A percentile compares a stretch with the other conserved stretches of the same genome.
Evolutionary conservation across 352 stramenopile genomes (phyloP).

Genomic region (Achlya hypogyna): DNA sequence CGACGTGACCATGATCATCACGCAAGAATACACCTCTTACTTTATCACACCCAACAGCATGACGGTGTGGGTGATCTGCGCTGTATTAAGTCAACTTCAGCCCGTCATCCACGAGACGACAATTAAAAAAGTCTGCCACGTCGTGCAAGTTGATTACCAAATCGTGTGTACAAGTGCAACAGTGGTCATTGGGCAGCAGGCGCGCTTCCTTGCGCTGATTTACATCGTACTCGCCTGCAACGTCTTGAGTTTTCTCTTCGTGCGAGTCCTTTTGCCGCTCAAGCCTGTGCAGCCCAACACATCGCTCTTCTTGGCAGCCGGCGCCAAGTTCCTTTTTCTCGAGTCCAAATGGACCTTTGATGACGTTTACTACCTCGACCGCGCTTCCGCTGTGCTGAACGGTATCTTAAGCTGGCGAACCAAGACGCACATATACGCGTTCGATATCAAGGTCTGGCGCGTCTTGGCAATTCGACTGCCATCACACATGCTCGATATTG

Average conservation of each 20-base stretch:
- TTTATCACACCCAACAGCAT: not conserved
- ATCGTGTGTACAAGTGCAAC: not conserved
- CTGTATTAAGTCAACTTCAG: not conserved
- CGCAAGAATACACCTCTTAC: not conserved
- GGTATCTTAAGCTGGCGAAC: not conserved
- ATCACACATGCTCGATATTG: not conserved
- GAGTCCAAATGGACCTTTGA: not conserved
- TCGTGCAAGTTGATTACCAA: not conserved
- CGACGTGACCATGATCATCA: not conserved
- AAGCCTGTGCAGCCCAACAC: not conserved
- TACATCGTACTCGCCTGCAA: not conserved
- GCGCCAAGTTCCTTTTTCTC: conserved; percentile 1
- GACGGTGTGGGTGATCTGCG: not conserved
- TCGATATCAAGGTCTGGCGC: conserved; percentile 14
- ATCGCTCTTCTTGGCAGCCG: conserved; percentile 1
- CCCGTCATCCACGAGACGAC: not conserved
- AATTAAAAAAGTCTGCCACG: not conserved
- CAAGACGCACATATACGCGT: not conserved
- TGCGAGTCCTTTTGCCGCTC: not conserved
- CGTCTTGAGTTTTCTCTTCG: not conserved
- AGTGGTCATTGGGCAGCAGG: not conserved
- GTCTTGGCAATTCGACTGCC: not conserved
- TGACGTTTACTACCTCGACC: conserved; percentile 15
- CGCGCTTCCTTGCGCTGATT: not conserved
- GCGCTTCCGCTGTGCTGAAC: not conserved